These are phyloP conservation scores for Cryptomeria japonica DNA, from an alignment of 75 land plant species.

Conservation along the genomic window DNA sequence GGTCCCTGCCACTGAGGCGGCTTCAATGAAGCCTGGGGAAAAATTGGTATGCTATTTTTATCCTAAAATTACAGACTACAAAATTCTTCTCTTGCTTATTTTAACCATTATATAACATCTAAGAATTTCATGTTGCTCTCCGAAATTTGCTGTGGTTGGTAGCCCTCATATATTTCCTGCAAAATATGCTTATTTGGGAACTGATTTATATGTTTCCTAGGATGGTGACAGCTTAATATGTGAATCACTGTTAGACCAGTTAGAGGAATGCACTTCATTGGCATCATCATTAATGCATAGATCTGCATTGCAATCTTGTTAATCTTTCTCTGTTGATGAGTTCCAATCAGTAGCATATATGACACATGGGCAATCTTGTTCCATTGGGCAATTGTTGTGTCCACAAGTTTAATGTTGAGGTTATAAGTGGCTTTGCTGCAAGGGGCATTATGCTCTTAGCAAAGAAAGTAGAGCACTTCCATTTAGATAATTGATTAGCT, in stretches of 20 bases:
- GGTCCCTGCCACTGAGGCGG: constrained; percentile 82
- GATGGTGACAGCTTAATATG: background rate
- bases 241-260: background rate
- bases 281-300: background rate
- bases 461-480: background rate
- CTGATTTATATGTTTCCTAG: background rate
- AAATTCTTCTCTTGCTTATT: background rate
- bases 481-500: background rate
- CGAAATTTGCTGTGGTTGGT: background rate
- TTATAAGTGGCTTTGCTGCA: background rate
- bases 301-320: background rate
- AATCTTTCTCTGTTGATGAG: background rate
- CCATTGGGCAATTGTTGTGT: background rate
- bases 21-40: constrained; percentile 84
- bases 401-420: background rate
- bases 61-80: background rate
- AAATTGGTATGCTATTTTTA: constrained; percentile 53
- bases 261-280: background rate
- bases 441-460: background rate
- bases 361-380: background rate
- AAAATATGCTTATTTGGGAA: background rate
- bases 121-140: background rate
- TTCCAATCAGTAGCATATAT: background rate
- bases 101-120: background rate
- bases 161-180: background rate